phyloP scores from a whole-genome alignment of 805 yeast species.

The Cyberlindnera veronae region DNA sequence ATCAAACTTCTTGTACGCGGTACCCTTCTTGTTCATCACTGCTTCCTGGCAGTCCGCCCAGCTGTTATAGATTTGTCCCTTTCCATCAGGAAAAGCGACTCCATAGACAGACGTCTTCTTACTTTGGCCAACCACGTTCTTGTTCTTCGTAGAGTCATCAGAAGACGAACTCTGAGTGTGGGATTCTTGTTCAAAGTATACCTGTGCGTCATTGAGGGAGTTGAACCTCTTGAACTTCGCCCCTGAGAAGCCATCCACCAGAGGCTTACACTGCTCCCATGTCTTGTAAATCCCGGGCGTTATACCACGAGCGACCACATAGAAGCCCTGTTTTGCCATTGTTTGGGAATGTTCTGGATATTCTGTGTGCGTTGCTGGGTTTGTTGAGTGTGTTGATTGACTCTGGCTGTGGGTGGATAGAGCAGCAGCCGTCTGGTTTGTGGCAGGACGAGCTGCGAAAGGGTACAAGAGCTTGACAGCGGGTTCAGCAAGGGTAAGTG shows the following conservation, averaged over 20 bases:
- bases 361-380: too few relatives aligned
- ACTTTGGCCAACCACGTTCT: slow-evolving; percentile 30
- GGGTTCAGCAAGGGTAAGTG: too few relatives aligned
- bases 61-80: slow-evolving; percentile 26
- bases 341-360: too few relatives aligned
- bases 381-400: too few relatives aligned
- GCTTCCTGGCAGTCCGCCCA: slow-evolving; percentile 33
- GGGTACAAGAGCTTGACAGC: too few relatives aligned
- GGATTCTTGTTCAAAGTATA: too few relatives aligned
- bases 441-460: too few relatives aligned
- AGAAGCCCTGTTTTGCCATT: too few relatives aligned
- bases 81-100: slow-evolving; percentile 28
- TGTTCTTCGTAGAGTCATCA: too few relatives aligned
- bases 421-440: too few relatives aligned
- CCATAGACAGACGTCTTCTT: slow-evolving; percentile 24
- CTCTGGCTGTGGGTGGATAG: too few relatives aligned
- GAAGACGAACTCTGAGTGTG: too few relatives aligned
- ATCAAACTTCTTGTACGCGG: slow-evolving; percentile 41
- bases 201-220: slow-evolving; percentile 43
- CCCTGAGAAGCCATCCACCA: slow-evolving; percentile 43
- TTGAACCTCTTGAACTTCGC: slow-evolving; percentile 40
- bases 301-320: slow-evolving; percentile 56
- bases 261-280: slow-evolving; percentile 57
- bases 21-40: slow-evolving; percentile 32
- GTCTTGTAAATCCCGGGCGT: slow-evolving; percentile 50